Evolutionary conservation across 495 filamentous ascomycete species (phyloP), one percentile per base, ranked within the genome.

Genomic region (Aspergillus ellipticus): DNA sequence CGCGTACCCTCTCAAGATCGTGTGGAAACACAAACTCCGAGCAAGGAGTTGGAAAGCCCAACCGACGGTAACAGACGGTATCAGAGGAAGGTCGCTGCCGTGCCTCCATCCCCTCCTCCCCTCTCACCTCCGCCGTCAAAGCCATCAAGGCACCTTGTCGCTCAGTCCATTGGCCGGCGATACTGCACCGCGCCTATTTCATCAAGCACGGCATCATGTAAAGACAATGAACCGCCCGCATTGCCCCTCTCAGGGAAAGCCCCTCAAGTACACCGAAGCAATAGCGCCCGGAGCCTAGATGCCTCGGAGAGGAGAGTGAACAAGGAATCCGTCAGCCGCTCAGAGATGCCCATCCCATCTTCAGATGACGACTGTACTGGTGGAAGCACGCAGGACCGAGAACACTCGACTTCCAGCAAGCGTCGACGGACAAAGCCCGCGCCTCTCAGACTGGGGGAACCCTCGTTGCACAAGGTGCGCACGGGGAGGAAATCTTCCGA

Each of bases 291-390:
- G 15, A 70, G 67, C 35, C 56, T 39, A 24, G 42, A 65, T n/a
- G 39, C 69, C 20, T 58, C 60, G 8, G 52, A 64, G 48, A 67
- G 68, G 26, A 66, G 55, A 19, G 56, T 61, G 22, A 59, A 57
- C 2, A 58, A 65, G 29, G 59, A 61, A n/a, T 57, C 51, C 17
- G 28, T 19, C 8, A 22, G 42, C 42, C 62, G 56, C n/a, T 51
- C 61, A 5, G 68, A 75, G 22, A 74, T 67, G 0, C 69, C 74
- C 3, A 50, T 78, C 15, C 69, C 72, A 31, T 76, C 74, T 39
- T 78, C 74, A 0, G 74, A 78, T 33, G 74, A 78, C 10, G 74
- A 78, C 46, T 61, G 65, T n/a, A 65, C 68, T 20, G 60, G 64
- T 19, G 61, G 60, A 1, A 42, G 16, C 19, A 28, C 46, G 15